Evolutionary conservation across 2,329 filamentous ascomycete genomes (phyloP).

Genomic region (Xylariaceae sp.): DNA sequence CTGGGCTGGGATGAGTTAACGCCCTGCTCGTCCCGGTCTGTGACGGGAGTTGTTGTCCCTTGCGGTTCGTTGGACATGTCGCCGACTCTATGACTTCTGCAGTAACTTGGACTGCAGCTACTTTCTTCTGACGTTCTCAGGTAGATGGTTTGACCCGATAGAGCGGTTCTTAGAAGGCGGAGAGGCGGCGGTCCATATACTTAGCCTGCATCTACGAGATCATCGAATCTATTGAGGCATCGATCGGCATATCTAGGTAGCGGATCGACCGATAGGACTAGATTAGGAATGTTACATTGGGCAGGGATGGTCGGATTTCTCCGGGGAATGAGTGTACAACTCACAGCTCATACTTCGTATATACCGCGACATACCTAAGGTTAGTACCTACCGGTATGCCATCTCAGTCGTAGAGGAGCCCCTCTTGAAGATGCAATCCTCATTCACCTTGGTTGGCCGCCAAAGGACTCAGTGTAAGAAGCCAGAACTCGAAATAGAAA

Average conservation of each 20-base stretch:
- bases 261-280: not conserved
- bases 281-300: not conserved
- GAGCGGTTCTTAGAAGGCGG: not conserved
- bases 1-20: not conserved
- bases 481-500: too few relatives aligned
- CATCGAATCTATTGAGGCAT: not conserved
- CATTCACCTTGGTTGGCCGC: too few relatives aligned
- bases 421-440: too few relatives aligned
- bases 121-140: not conserved
- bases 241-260: not conserved
- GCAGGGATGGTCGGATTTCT: too few relatives aligned
- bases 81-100: not conserved
- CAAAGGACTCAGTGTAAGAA: too few relatives aligned
- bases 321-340: too few relatives aligned
- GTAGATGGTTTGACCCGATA: not conserved
- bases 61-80: conserved; percentile 5
- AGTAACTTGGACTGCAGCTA: not conserved
- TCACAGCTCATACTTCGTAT: too few relatives aligned
- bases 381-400: too few relatives aligned
- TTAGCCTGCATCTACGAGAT: not conserved
- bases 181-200: not conserved
- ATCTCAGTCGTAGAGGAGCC: too few relatives aligned
- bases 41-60: not conserved
- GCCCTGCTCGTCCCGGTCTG: not conserved
- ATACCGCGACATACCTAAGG: too few relatives aligned